These are phyloP conservation scores for Penicillium sp. DNA, from an alignment of 2,329 filamentous ascomycete genomes.

Conservation along the genomic window DNA sequence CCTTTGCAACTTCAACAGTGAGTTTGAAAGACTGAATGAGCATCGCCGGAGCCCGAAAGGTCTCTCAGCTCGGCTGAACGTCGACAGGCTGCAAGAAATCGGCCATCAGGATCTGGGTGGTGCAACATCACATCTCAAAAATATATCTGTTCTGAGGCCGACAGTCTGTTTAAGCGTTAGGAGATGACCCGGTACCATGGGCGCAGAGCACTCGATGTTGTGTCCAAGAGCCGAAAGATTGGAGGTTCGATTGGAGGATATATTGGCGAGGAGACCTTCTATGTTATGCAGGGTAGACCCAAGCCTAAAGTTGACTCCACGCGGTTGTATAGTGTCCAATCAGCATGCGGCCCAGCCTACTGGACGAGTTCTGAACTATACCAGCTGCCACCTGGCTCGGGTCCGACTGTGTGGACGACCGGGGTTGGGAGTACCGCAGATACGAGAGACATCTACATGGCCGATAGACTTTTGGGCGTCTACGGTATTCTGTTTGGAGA, in stretches of 20 bases:
- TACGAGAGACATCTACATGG: slow-evolving; percentile 23
- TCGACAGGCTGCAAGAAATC: slow-evolving; percentile 31
- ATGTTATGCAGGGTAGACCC: slow-evolving; percentile 44
- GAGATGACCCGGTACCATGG: slow-evolving; percentile 43
- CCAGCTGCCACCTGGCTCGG: slow-evolving; percentile 26
- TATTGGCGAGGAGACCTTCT: slow-evolving; percentile 47
- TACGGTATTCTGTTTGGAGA: not conserved
- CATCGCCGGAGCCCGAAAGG: slow-evolving; percentile 33
- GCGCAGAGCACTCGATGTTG: slow-evolving; percentile 38
- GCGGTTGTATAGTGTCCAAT: slow-evolving; percentile 41
- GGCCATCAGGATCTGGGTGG: slow-evolving; percentile 34
- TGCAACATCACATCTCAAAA: slow-evolving; percentile 41
- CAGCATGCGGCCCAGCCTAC: slow-evolving; percentile 47
- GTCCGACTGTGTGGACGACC: not conserved
- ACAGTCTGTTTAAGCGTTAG: slow-evolving; percentile 42
- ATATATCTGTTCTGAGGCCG: slow-evolving; percentile 46
- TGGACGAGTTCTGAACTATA: slow-evolving; percentile 41
- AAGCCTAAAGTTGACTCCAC: slow-evolving; percentile 36
- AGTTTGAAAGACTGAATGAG: not conserved
- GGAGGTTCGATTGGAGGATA: slow-evolving; percentile 48
- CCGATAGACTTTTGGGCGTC: slow-evolving; percentile 15
- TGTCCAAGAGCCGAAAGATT: slow-evolving; percentile 39
- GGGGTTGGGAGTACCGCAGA: slow-evolving; percentile 12
- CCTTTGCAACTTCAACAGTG: slow-evolving; percentile 29
- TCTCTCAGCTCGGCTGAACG: slow-evolving; percentile 30